Evolutionary conservation across 345 rosid genomes (phyloP).

Genomic region (Eucalyptus sideroxylon): DNA sequence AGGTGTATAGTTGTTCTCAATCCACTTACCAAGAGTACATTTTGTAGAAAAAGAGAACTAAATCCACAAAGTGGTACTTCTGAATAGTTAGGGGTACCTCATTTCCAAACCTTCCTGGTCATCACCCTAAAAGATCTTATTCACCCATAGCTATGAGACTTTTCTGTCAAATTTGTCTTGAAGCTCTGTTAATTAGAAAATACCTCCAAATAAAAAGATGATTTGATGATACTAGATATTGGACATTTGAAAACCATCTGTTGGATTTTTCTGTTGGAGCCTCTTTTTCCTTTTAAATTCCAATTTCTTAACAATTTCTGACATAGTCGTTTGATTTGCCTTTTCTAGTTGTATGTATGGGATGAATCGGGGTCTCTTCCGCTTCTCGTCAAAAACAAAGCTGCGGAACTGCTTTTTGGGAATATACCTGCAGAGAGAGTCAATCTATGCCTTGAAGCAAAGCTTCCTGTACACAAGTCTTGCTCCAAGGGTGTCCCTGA

Average conservation of each 20-base stretch:
- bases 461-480: not conserved
- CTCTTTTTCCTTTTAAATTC: not conserved
- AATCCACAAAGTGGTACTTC: not conserved
- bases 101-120: not conserved
- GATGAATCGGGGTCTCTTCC: constrained; percentile 43
- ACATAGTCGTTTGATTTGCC: not conserved
- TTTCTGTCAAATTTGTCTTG: not conserved
- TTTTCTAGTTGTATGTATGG: constrained; percentile 39
- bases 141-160: not conserved
- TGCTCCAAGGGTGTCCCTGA: not conserved
- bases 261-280: not conserved
- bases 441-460: not conserved
- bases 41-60: not conserved
- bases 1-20: not conserved
- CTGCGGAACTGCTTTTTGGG: constrained; percentile 47
- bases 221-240: not conserved
- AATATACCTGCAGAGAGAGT: constrained; percentile 39
- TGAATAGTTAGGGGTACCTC: not conserved
- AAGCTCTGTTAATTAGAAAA: not conserved
- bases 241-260: not conserved
- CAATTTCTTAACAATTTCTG: not conserved
- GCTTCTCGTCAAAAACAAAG: constrained; percentile 37
- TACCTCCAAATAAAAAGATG: not conserved
- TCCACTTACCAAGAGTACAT: not conserved
- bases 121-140: not conserved